Evolutionary conservation across 1,284 basidiomycete species (phyloP).

Genomic region (Lentinus polychrous): DNA sequence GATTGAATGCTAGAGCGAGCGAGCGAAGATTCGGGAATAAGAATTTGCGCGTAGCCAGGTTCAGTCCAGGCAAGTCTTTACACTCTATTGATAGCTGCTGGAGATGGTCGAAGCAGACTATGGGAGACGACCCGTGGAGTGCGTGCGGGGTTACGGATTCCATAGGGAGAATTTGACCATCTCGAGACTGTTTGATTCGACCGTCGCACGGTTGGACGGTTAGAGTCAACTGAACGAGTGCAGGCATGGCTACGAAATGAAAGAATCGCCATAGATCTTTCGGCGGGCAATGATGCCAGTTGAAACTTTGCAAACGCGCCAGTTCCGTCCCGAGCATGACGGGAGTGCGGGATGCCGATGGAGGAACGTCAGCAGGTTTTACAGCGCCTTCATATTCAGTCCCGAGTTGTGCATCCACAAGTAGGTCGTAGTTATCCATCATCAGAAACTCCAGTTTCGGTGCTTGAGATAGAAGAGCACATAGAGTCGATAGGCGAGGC

Average conservation of each 20-base stretch:
- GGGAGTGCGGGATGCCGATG: too few species aligned
- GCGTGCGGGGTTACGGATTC: slow-evolving; percentile 4
- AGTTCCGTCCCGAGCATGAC: too few species aligned
- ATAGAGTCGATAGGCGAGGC: slow-evolving; percentile 1
- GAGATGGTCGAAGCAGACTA: slow-evolving; percentile 7
- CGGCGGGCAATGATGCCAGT: slow-evolving; percentile 12
- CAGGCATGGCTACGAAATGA: slow-evolving; percentile 8
- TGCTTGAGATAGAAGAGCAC: neutral
- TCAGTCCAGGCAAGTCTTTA: slow-evolving; percentile 10
- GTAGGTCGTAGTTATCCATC: slow-evolving; percentile 1
- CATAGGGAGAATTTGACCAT: neutral
- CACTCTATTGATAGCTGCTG: slow-evolving; percentile 11
- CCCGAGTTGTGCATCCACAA: slow-evolving; percentile 1
- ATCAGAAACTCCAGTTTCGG: slow-evolving; percentile 1
- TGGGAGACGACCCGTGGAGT: neutral
- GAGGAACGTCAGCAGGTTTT: too few species aligned
- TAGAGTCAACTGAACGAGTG: slow-evolving; percentile 8
- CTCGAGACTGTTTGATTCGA: slow-evolving; percentile 4
- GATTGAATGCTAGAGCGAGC: slow-evolving; percentile 10
- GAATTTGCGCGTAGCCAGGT: slow-evolving; percentile 9
- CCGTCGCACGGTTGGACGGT: slow-evolving; percentile 4
- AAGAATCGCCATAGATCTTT: slow-evolving; percentile 13
- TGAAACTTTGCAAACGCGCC: slow-evolving; percentile 6
- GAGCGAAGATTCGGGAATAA: slow-evolving; percentile 8
- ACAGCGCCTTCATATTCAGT: neutral